Base-by-base conservation (phyloP, 768 basidiomycete genomes). In the Tubosaeta sp. region DNA sequence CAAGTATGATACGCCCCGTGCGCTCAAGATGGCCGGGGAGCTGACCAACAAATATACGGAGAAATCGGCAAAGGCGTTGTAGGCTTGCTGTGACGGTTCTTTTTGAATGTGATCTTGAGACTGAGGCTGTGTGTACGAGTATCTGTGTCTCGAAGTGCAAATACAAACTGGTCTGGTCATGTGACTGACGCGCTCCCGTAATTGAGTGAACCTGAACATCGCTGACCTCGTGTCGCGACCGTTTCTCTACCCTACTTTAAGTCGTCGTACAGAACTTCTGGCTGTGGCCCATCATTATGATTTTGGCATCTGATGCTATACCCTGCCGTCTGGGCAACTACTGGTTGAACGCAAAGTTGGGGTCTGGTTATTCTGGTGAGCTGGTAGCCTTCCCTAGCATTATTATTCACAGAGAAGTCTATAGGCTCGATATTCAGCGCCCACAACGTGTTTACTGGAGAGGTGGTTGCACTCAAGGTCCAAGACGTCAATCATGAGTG, bases 341-440 rank as follows among this genome's bases (percentile, higher is more conserved):
- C 70, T 79, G 73, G 67, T 63, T 90, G 32, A 73, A 75, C 19
- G 74, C 81, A 34, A 74, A 72, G 16, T 72, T 90, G 27, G 87
- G 87, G 22, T 82, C 85, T 42, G 87, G 87, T 3, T 89, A 84
- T 62, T 88, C 86, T 54, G 87, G 87, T 83, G 52, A 52, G 74
- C 63, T 16, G 16, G 48, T 44, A 11, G 22, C 38, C 27, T 42
- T 42, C 25, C 31, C 37, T 6, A n/a, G 27, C 25, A 27, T 11
- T 2, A 41, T n/a, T 26, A 13, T 27, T 55, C 50, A 61, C 32
- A 25, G 33, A 43, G 37, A 16, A 29, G 8, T n/a, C 44, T 48
- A n/a, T 56, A 89, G 88, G 88, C 37, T 82, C 84, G 16, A 90
- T 89, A 52, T 90, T 76, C 61, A 74, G 77, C 19, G 88, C 88